A percentile compares a stretch with the other conserved stretches of the same genome.
Conservation (phyloP, 371 early-diverging fungal genomes). For the Rhizopus arrhizus region DNA sequence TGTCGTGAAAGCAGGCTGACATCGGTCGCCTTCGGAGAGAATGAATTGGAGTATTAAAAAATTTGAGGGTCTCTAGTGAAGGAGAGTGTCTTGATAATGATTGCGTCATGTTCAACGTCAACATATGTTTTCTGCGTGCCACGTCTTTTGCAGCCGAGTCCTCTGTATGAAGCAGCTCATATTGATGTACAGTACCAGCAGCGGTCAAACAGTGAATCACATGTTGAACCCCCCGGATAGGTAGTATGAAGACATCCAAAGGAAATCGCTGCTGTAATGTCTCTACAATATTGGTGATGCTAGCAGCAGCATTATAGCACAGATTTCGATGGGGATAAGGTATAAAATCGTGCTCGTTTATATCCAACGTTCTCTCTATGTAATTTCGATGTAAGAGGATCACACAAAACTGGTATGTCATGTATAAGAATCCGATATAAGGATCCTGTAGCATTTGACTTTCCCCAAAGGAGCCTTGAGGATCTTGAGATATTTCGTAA, state of each 20-base stretch:
- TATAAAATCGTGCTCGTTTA: constrained; percentile 25
- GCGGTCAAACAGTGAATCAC: constrained; percentile 44
- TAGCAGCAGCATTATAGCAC: constrained; percentile 47
- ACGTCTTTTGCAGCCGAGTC: constrained; percentile 13
- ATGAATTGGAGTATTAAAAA: constrained; percentile 1
- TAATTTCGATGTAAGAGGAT: constrained; percentile 83
- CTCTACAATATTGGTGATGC: constrained; percentile 46
- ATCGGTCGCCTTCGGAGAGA: neutral
- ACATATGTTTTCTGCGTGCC: constrained; percentile 33
- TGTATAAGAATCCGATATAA: constrained; percentile 59
- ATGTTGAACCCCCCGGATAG: constrained; percentile 44
- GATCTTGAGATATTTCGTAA: constrained; percentile 52
- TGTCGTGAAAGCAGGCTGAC: neutral
- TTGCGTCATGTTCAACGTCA: constrained; percentile 29
- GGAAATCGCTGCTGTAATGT: constrained; percentile 31
- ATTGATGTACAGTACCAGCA: constrained; percentile 44
- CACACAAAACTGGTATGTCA: constrained; percentile 78
- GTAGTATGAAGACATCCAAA: constrained; percentile 31
- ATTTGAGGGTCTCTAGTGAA: constrained; percentile 29
- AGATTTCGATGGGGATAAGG: constrained; percentile 38
- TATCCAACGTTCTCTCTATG: constrained; percentile 32
- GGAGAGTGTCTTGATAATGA: constrained; percentile 38
- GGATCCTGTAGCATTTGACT: constrained; percentile 44
- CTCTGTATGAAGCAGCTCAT: constrained; percentile 26
- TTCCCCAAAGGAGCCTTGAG: constrained; percentile 38